Conservation (phyloP, 129 eudicot species). For the Tagetes patula region DNA sequence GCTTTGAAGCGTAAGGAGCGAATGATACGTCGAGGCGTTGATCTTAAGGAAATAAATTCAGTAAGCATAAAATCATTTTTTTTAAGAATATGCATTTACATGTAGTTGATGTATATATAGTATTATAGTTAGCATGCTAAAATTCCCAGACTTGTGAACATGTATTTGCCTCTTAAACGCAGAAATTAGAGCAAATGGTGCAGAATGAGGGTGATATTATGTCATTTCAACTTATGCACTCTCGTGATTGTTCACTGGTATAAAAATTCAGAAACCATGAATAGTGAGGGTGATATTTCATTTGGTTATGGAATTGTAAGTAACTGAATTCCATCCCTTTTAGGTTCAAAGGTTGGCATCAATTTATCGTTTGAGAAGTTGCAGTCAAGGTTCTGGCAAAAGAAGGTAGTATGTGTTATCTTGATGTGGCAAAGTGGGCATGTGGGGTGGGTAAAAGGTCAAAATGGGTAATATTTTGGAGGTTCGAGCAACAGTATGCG, state of each 20-base stretch:
- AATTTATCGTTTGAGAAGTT: conserved; percentile 71
- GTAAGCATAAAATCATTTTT: conserved; percentile 46
- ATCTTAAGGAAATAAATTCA: conserved; percentile 70
- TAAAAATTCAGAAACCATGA: neutral
- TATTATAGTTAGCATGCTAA: neutral
- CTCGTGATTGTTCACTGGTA: conserved; percentile 93
- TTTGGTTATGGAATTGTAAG: neutral
- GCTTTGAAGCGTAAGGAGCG: conserved; percentile 79
- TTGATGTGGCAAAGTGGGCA: neutral
- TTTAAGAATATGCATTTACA: neutral
- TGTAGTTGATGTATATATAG: conserved; percentile 2
- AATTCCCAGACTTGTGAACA: neutral
- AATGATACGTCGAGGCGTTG: conserved; percentile 78
- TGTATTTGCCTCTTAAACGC: conserved; percentile 32
- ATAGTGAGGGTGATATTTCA: neutral
- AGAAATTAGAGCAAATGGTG: conserved; percentile 81
- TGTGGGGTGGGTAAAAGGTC: neutral
- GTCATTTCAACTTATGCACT: conserved; percentile 71
- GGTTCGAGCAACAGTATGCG: too few species aligned
- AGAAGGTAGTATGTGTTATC: conserved; percentile 51
- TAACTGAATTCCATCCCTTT: neutral
- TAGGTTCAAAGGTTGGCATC: conserved; percentile 81
- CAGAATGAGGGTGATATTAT: conserved; percentile 51
- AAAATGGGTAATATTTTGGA: conserved; percentile 3
- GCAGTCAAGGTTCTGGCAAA: conserved; percentile 79